Conservation (phyloP, 2,329 filamentous ascomycete genomes). For the Alternaria burnsii region DNA sequence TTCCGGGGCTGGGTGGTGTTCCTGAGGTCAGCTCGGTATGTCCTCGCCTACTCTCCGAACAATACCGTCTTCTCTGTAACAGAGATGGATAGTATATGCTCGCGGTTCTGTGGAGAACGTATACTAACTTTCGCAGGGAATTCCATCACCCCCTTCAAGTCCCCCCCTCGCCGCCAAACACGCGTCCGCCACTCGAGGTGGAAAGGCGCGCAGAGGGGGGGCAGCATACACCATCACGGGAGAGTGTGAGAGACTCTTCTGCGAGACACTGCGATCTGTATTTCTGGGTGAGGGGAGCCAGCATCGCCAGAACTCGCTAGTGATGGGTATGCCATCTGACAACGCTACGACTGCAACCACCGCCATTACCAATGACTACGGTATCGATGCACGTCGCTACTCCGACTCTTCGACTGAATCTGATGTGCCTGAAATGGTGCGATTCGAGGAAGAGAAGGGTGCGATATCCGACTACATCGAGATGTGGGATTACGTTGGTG, state of each 20-base stretch:
- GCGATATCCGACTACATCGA: constrained; percentile 73
- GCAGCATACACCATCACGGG: constrained; percentile 95
- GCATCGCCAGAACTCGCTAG: constrained; percentile 81
- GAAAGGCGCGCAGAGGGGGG: constrained; percentile 73
- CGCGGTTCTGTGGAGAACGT: not conserved
- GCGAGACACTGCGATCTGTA: constrained; percentile 89
- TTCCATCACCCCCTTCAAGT: constrained; percentile 85
- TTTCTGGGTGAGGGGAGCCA: constrained; percentile 95
- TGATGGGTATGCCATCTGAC: constrained; percentile 72
- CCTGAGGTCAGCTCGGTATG: constrained; percentile 57
- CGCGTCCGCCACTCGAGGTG: constrained; percentile 58
- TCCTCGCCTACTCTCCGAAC: constrained; percentile 10
- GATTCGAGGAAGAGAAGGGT: constrained; percentile 26
- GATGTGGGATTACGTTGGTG: constrained; percentile 85
- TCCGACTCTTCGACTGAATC: constrained; percentile 40
- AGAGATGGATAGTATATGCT: not conserved
- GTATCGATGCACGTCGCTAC: constrained; percentile 34
- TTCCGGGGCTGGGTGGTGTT: constrained; percentile 64
- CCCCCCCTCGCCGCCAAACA: constrained; percentile 75
- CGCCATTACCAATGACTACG: constrained; percentile 43
- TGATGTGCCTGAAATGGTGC: constrained; percentile 40
- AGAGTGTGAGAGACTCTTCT: constrained; percentile 99
- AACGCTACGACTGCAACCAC: constrained; percentile 26
- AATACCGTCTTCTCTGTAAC: not conserved
- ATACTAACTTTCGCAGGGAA: constrained; percentile 62